Evolutionary conservation across 208 protist genomes (phyloP), one percentile per base, ranked within the genome.

Genomic region (Novymonas esmeraldas): DNA sequence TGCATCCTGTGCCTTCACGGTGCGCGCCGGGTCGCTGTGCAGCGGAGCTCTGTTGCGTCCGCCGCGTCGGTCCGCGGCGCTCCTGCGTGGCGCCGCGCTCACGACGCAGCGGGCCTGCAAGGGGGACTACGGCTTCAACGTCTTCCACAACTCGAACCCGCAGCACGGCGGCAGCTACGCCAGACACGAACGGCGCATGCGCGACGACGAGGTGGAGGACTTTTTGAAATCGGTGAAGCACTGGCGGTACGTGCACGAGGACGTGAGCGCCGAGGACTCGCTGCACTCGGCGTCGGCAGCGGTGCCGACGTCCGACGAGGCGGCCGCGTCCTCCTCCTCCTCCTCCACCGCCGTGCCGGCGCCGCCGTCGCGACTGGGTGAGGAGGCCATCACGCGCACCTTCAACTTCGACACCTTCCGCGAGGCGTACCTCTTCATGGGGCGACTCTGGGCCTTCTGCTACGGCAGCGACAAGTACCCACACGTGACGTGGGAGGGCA

Each of bases 121-220:
- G 50, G 89, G 89, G 0, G 89, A 94, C 60, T 92, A 91, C 77
- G 85, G 82, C 44, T 92, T 92, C 56, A 92, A 90, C 55, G 78
- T 92, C 1, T 92, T 95, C 66, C 89, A 95, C 70, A 92, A 93
- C 78, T 88, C 79, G 24, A 95, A 95, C 78, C 89, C 89, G 44
- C 85, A 95, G 67, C 86, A 95, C 51, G 89, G 89, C 45, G 89
- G 82, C 50, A 87, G 80, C 34, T 95, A 95, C 70, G 84, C 85
- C 28, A 74, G 84, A 11, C 86, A 93, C 62, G 89, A 95, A 65
- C 89, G 89, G 18, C 76, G 84, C 29, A 92, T 93, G 89, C 73
- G 86, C 0, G 89, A 95, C n/a, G 89, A 95, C 52, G 89, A 95
- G 58, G 78, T 95, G 42, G 86, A 92, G 45, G 89, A 95, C 72